Base-by-base conservation (phyloP, 805 yeast species). In the Sugiyamaella boreocaroliniensis region DNA sequence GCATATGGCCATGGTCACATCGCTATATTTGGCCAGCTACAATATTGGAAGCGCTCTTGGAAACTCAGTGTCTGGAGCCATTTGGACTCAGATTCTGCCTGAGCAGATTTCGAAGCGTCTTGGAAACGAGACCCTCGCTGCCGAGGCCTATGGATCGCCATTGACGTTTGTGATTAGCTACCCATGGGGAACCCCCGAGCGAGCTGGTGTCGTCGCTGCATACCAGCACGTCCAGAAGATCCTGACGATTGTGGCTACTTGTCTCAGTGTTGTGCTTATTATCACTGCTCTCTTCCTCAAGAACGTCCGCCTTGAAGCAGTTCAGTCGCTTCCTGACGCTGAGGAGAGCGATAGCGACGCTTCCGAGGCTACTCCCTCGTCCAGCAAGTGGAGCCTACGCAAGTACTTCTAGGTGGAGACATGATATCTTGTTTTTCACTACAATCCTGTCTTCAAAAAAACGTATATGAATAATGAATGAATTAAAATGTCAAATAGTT, bases 1-100 rank as follows among this genome's bases (percentile, higher is more conserved):
- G 62, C 75, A 78, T 66, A 77, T 83, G 81, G 86, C 86, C 10
- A 76, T 79, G 46, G 75, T 79, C 34, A 76, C 82, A 44, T 75
- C 87, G 1, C 65, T 82, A 42, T 80, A 78, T 67, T 71, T 80
- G 58, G 73, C 88, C 2, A 64, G 77, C 19, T 82, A 81, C 64
- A 75, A 78, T 58, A 72, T 84, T 52, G 90, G 90, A 7, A 66
- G 79, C 11, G 85, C 86, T 4, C 59, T 83, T 48, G 89, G 89
- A 19, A 67, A 76, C 32, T 68, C 84, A 20, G 76, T 85, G 20
- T 75, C 86, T 18, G 89, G 88, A 58, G 87, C 88, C 29, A 74
- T 84, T 43, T 85, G 88, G 88, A 78, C 86, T 12, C 79, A 82
- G 57, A 63, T 73, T 15, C 69, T 85, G 60, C 84, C 80, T 62